A percentile compares a stretch with the other conserved stretches of the same genome.
Evolutionary conservation across 2,329 filamentous ascomycete genomes (phyloP).

Genomic region (Diaporthe destruens): DNA sequence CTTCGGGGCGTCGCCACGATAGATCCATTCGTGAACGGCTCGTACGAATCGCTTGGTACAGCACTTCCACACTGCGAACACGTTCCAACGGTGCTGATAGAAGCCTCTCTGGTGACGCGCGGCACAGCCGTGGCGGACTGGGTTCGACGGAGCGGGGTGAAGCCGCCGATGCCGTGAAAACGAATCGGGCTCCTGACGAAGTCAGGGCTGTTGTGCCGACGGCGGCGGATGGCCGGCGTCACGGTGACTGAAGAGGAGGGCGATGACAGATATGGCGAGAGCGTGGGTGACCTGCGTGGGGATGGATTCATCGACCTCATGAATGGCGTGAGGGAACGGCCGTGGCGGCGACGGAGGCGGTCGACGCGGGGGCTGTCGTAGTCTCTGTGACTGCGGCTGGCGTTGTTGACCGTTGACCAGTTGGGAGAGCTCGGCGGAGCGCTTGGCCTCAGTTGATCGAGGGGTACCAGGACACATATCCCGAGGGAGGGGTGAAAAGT

Average conservation of each 20-base stretch:
- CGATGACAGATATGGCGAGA: neutral
- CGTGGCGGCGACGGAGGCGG: constrained; percentile 3
- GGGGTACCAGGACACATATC: constrained; percentile 3
- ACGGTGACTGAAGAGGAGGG: neutral
- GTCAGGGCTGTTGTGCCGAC: neutral
- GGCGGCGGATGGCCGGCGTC: neutral
- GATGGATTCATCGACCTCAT: neutral
- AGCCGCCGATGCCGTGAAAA: neutral
- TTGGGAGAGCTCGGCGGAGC: neutral
- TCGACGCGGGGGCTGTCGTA: neutral
- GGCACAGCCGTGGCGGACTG: neutral
- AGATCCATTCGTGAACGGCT: neutral
- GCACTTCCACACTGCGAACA: constrained; percentile 1
- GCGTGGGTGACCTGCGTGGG: neutral
- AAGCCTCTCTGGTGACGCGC: neutral
- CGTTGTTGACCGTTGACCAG: neutral
- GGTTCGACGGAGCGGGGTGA: neutral
- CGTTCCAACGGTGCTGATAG: neutral
- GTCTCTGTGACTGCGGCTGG: neutral
- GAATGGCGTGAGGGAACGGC: neutral
- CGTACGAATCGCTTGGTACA: neutral
- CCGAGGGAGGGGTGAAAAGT: constrained; percentile 6
- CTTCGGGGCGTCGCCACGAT: neutral
- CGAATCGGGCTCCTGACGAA: neutral
- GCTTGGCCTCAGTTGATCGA: neutral